Conservation (phyloP, 2,329 filamentous ascomycete genomes). For the Septoria petroselini region DNA sequence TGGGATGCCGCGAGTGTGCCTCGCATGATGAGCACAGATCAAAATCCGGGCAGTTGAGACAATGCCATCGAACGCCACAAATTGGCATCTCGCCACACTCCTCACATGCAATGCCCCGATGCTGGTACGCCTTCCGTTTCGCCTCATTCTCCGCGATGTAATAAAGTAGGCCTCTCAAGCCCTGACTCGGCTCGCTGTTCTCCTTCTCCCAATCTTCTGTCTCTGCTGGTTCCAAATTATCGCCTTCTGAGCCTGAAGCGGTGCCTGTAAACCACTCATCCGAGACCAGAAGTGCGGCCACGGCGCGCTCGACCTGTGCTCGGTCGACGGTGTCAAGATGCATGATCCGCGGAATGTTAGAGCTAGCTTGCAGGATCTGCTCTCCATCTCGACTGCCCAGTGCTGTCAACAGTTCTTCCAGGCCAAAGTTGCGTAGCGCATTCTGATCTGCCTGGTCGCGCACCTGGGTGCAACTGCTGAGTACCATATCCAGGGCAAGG, state of each 20-base stretch:
- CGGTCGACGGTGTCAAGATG: constrained; percentile 9
- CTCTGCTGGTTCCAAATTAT: constrained; percentile 24
- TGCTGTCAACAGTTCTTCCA: constrained; percentile 9
- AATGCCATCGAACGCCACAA: constrained; percentile 86
- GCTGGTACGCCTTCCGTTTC: constrained; percentile 80
- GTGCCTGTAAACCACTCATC: constrained; percentile 12
- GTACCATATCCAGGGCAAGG: constrained; percentile 10
- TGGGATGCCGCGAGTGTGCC: constrained; percentile 60
- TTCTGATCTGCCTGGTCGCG: constrained; percentile 1
- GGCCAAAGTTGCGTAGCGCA: constrained; percentile 5
- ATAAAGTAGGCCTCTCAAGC: constrained; percentile 62
- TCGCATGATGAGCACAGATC: constrained; percentile 95
- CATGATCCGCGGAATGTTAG: constrained; percentile 11
- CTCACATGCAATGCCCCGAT: constrained; percentile 90
- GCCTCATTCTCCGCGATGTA: constrained; percentile 93
- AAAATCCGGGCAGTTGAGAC: constrained; percentile 92
- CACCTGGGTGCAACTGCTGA: constrained; percentile 1
- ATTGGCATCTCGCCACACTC: constrained; percentile 85
- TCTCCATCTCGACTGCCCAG: constrained; percentile 6
- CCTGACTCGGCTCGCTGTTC: constrained; percentile 31
- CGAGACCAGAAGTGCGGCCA: constrained; percentile 21
- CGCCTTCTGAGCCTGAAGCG: constrained; percentile 16
- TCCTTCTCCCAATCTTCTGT: constrained; percentile 29
- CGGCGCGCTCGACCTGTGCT: constrained; percentile 19
- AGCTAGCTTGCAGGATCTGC: constrained; percentile 10